These are phyloP conservation scores for Capsella rubella DNA, from an alignment of 441 rosid species.

Conservation along the genomic window DNA sequence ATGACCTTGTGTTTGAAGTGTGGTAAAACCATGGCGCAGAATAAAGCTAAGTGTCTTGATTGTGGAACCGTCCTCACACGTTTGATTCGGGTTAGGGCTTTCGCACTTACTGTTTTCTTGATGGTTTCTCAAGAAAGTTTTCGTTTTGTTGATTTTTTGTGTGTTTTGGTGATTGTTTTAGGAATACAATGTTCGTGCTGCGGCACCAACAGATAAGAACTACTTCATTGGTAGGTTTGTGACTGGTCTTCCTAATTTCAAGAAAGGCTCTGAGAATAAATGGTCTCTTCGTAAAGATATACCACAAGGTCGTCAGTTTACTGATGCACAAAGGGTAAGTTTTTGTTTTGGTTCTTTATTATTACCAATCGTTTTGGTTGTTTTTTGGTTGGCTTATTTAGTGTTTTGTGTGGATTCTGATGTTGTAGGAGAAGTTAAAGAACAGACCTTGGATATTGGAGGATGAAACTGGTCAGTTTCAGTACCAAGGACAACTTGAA, in stretches of 20 bases:
- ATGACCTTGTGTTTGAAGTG: slow-evolving; percentile 77
- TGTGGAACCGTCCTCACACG: slow-evolving; percentile 78
- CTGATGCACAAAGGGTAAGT: slow-evolving; percentile 79
- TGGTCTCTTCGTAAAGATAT: slow-evolving; percentile 92
- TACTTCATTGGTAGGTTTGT: slow-evolving; percentile 93
- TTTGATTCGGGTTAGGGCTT: slow-evolving; percentile 66
- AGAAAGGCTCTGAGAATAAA: slow-evolving; percentile 80
- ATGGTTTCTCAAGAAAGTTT: background rate
- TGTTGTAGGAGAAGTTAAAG: slow-evolving; percentile 80
- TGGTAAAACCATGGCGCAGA: slow-evolving; percentile 83
- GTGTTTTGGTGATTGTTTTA: slow-evolving; percentile 17
- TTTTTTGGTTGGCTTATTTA: background rate
- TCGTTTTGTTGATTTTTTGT: background rate
- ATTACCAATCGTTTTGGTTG: background rate
- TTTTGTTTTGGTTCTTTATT: background rate
- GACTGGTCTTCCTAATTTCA: slow-evolving; percentile 81
- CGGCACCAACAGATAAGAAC: slow-evolving; percentile 69
- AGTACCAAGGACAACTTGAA: slow-evolving; percentile 91
- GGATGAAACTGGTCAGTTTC: slow-evolving; percentile 95
- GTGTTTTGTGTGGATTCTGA: background rate
- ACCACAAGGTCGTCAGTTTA: slow-evolving; percentile 84
- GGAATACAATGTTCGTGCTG: slow-evolving; percentile 88
- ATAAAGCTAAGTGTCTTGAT: slow-evolving; percentile 66
- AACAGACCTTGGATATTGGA: slow-evolving; percentile 93
- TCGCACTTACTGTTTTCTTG: background rate